A percentile compares a stretch with the other conserved stretches of the same genome.
Conservation (phyloP, 495 filamentous ascomycete genomes). For the Aspergillus saccharolyticus region DNA sequence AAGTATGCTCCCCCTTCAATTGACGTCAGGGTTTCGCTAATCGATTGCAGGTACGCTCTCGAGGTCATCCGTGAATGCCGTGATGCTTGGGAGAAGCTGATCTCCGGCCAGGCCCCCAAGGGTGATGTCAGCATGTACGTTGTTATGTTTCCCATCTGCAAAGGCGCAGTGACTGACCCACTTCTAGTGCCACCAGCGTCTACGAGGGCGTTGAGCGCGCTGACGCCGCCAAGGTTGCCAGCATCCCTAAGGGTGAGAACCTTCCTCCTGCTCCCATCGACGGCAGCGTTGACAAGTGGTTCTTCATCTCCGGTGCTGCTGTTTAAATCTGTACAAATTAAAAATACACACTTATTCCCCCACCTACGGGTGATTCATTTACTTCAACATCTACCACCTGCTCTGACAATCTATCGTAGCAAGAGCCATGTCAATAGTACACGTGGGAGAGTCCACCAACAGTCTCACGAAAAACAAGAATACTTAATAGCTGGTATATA, state of each 20-base stretch:
- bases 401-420: neutral
- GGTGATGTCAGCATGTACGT: slow-evolving; percentile 74
- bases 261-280: slow-evolving; percentile 84
- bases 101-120: slow-evolving; percentile 74
- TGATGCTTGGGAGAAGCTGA: slow-evolving; percentile 95
- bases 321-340: slow-evolving; percentile 50
- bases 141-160: neutral
- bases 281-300: slow-evolving; percentile 99
- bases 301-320: slow-evolving; percentile 99
- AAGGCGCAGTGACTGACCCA: slow-evolving; percentile 24
- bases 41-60: slow-evolving; percentile 64
- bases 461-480: too few relatives aligned
- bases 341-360: slow-evolving; percentile 19
- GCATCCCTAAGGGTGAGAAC: slow-evolving; percentile 68
- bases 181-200: slow-evolving; percentile 67
- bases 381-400: neutral
- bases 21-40: neutral
- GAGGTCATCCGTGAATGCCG: slow-evolving; percentile 93
- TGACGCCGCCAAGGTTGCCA: slow-evolving; percentile 57
- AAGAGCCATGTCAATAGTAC: neutral
- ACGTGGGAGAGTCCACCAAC: too few relatives aligned
- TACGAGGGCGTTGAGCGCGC: slow-evolving; percentile 62
- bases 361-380: slow-evolving; percentile 8
- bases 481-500: slow-evolving; percentile 5
- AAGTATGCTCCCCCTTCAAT: slow-evolving; percentile 49